Conservation (phyloP, 2,329 filamentous ascomycete genomes). For the Chaetomiaceae sp. region DNA sequence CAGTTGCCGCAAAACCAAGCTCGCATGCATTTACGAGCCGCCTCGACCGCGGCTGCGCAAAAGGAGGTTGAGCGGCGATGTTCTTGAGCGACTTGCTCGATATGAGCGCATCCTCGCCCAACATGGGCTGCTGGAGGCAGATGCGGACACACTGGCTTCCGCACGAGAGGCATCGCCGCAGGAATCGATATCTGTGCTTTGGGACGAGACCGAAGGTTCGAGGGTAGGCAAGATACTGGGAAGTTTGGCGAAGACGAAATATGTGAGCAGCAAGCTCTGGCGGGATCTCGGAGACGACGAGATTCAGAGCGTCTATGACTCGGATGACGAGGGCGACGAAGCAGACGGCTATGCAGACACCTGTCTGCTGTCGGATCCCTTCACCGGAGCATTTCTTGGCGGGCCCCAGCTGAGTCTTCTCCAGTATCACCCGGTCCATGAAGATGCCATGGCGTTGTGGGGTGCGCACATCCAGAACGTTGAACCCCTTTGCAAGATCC, state of each 20-base stretch:
- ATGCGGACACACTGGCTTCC: not conserved
- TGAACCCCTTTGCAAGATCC: conserved; percentile 1
- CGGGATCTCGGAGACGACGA: not conserved
- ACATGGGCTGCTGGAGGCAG: not conserved
- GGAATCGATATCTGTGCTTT: not conserved
- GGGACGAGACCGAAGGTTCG: not conserved
- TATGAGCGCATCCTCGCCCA: not conserved
- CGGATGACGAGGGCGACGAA: not conserved
- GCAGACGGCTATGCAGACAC: too few species aligned
- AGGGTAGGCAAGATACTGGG: not conserved
- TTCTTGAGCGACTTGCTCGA: not conserved
- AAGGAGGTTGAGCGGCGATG: not conserved
- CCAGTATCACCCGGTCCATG: not conserved
- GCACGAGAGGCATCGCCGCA: not conserved
- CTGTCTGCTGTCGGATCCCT: not conserved
- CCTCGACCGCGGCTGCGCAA: not conserved
- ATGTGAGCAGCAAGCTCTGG: not conserved
- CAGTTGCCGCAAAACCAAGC: not conserved
- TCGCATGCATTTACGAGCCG: not conserved
- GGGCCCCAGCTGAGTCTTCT: not conserved
- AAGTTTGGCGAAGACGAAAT: not conserved
- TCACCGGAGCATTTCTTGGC: not conserved
- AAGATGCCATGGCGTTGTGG: not conserved
- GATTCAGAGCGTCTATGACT: not conserved
- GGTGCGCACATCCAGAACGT: not conserved